Base-by-base conservation (phyloP, 768 basidiomycete genomes). In the Phlebiopsis gigantea region DNA sequence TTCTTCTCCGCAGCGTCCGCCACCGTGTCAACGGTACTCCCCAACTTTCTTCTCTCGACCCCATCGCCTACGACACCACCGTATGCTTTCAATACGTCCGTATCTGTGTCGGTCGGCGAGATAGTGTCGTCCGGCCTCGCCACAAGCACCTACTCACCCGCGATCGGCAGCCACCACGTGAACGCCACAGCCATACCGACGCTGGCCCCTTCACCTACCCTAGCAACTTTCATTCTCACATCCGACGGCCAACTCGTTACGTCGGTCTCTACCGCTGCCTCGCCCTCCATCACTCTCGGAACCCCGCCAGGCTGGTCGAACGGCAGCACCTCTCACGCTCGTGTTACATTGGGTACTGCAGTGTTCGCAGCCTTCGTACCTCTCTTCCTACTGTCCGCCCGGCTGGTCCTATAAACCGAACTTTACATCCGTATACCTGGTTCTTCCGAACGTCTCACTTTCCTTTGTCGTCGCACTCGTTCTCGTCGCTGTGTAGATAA, bases 1-100 rank as follows among this genome's bases (percentile, higher is more conserved):
- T 77, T 80, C 65, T 69, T 90, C 48, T 81, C 87, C 3, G 80
- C 83, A 12, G 72, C 72, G 46, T 85, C 87, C 5, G 82, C 83
- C 10, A 85, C 86, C 0, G 71, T 90, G 48, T 66, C 77, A 14
- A 90, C 89, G 2, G 84, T 80, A 14, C 72, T 91, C 1, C 90
- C 90, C 1, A 91, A 91, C 69, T 85, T 76, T 62, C 71, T 83
- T 15, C 71, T 92, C 46, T 62, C 85, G 1, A 87, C 86, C 2
- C 88, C 88, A 0, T 75, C 80, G 0, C 78, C 79, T 61, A 76
- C 82, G 8, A 83, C 82, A 1, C 86, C 87, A 4, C 58, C 80
- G 0, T 92, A 90, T 67, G 67, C 75, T 6, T 83, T 90, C 65
- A 90, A 90, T 62, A 77, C 87, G 0, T 86, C 90, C 4, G 69